Percentiles rank a stretch among this genome's conserved stretches.
phyloP scores from a whole-genome alignment of 2,329 filamentous ascomycete species.

The Reticulascus tulasneorum region DNA sequence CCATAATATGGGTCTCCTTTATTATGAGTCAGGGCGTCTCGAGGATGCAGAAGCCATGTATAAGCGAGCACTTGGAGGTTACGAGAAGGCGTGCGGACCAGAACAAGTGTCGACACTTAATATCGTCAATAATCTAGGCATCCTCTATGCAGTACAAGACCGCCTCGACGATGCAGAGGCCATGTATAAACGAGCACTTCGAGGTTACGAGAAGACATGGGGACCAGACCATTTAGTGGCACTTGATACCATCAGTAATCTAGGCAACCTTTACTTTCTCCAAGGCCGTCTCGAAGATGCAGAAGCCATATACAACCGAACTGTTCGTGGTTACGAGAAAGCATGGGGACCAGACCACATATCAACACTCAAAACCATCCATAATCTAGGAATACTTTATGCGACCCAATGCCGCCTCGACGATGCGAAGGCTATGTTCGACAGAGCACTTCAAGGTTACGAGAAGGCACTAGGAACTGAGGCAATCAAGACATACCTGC shows the following conservation, averaged over 20 bases:
- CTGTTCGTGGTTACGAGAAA: slow-evolving; percentile 22
- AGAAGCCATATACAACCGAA: slow-evolving; percentile 24
- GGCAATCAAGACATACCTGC: no score
- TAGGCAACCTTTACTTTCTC: slow-evolving; percentile 23
- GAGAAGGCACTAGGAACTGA: slow-evolving; percentile 15
- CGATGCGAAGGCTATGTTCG: slow-evolving; percentile 24
- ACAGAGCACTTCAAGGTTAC: slow-evolving; percentile 22
- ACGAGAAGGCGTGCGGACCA: slow-evolving; percentile 17
- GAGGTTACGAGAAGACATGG: slow-evolving; percentile 18
- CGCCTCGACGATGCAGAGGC: slow-evolving; percentile 20
- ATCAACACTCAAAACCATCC: slow-evolving; percentile 18
- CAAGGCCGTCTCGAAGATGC: slow-evolving; percentile 16
- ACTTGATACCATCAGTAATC: slow-evolving; percentile 16
- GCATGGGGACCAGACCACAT: slow-evolving; percentile 14
- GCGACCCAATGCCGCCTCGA: slow-evolving; percentile 17
- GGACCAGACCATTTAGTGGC: slow-evolving; percentile 13
- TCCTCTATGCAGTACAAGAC: slow-evolving; percentile 22
- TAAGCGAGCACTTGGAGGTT: slow-evolving; percentile 21
- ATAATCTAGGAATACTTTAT: slow-evolving; percentile 26
- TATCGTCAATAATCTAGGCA: slow-evolving; percentile 23
- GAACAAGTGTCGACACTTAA: slow-evolving; percentile 17
- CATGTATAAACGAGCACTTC: slow-evolving; percentile 25
- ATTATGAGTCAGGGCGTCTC: slow-evolving; percentile 16
- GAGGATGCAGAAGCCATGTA: slow-evolving; percentile 23
- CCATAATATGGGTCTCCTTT: slow-evolving; percentile 24